Evolutionary conservation across 2,329 filamentous ascomycete genomes (phyloP).

Genomic region (Fusarium sp.): DNA sequence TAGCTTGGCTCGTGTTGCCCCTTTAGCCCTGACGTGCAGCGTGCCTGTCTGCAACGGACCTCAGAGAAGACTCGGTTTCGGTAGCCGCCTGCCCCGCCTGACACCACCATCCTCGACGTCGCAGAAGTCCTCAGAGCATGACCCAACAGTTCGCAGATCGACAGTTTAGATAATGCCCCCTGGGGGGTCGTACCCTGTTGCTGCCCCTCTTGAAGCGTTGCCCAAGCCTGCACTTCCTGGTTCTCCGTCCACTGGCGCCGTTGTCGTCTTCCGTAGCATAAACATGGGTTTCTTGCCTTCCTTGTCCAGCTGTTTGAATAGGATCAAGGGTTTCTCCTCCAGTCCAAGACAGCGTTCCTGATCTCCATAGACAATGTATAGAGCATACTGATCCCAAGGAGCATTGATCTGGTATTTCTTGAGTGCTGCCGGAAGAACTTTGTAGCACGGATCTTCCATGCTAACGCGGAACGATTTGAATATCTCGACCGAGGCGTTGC

Average conservation of each 20-base stretch:
- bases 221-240: constrained; percentile 67
- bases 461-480: constrained; percentile 99
- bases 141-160: constrained; percentile 7
- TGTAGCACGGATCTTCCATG: constrained; percentile 98
- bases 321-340: constrained; percentile 91
- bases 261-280: constrained; percentile 83
- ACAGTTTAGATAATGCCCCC: constrained; percentile 67
- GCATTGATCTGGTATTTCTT: constrained; percentile 99
- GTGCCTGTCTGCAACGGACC: constrained; percentile 24
- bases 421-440: constrained; percentile 92
- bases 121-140: constrained; percentile 8
- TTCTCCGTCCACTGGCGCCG: constrained; percentile 63
- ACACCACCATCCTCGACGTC: constrained; percentile 2
- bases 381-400: constrained; percentile 95
- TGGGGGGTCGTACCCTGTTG: constrained; percentile 66
- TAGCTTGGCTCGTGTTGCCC: constrained; percentile 17
- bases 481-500: constrained; percentile 82
- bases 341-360: constrained; percentile 93
- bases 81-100: constrained; percentile 31
- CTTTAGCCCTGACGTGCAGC: constrained; percentile 32
- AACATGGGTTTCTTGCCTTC: constrained; percentile 99
- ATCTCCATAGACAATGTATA: constrained; percentile 99
- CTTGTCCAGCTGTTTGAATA: constrained; percentile 97
- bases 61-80: constrained; percentile 32
- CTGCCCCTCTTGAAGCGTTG: constrained; percentile 57